A percentile compares a stretch with the other conserved stretches of the same genome.
These are phyloP conservation scores for Hypsizygus marmoreus DNA, from an alignment of 768 basidiomycete species.

Conservation along the genomic window DNA sequence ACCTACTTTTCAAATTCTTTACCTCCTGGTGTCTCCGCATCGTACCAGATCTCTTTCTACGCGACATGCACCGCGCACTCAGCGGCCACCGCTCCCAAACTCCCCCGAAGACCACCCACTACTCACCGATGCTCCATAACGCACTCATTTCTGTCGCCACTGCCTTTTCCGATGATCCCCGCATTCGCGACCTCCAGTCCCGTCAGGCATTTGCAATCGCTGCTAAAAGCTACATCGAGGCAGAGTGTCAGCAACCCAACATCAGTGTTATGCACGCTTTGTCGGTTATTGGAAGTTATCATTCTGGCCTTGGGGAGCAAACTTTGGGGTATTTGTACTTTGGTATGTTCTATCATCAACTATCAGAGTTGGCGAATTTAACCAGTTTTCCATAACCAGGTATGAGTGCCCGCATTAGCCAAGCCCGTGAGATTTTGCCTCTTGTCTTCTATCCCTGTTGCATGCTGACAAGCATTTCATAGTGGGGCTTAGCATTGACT, in stretches of 20 bases:
- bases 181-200: conserved; percentile 41
- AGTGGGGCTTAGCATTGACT: conserved; percentile 63
- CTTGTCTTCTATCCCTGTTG: background rate
- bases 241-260: conserved; percentile 47
- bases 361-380: conserved; percentile 8
- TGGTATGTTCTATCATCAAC: conserved; percentile 30
- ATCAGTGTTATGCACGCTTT: conserved; percentile 47
- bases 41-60: conserved; percentile 48
- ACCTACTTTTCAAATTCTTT: conserved; percentile 50
- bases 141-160: conserved; percentile 51
- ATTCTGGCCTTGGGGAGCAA: conserved; percentile 49
- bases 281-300: conserved; percentile 44
- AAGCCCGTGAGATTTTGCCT: conserved; percentile 51
- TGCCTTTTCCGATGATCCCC: conserved; percentile 46
- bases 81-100: conserved; percentile 35
- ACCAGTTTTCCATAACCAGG: conserved; percentile 30
- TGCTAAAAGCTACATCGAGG: conserved; percentile 48
- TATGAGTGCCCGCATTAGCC: conserved; percentile 59
- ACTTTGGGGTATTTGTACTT: conserved; percentile 50
- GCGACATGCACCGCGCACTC: conserved; percentile 48
- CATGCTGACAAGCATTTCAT: conserved; percentile 7
- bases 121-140: conserved; percentile 76
- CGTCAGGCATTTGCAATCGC: conserved; percentile 42
- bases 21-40: conserved; percentile 52
- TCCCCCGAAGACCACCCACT: conserved; percentile 53